Percentiles rank a stretch among this genome's conserved stretches.
Evolutionary conservation across 306 rosid species (phyloP).

Genomic region (Prosopis cineraria): DNA sequence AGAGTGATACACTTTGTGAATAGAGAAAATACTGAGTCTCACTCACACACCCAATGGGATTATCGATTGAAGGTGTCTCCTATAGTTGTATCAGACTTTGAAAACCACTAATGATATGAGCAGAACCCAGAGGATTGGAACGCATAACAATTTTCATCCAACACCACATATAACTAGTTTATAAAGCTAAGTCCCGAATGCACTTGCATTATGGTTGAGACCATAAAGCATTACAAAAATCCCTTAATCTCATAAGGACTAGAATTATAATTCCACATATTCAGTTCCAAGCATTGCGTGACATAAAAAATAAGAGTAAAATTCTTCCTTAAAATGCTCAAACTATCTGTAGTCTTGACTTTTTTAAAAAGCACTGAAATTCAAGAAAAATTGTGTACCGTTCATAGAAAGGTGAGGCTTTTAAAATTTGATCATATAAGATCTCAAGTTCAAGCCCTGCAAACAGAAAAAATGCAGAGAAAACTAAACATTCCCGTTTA

Average conservation of each 20-base stretch:
- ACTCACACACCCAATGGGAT: not conserved
- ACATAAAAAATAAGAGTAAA: not conserved
- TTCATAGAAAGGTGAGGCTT: too few relatives aligned
- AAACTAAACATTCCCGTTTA: not conserved
- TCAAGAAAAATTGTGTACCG: too few relatives aligned
- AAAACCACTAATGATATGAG: not conserved
- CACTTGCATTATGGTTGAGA: too few relatives aligned
- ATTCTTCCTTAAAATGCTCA: not conserved
- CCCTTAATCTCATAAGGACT: not conserved
- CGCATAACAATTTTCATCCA: slow-evolving; percentile 21
- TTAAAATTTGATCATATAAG: too few relatives aligned
- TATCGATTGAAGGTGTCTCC: not conserved
- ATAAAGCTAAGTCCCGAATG: too few relatives aligned
- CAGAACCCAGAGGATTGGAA: slow-evolving; percentile 11
- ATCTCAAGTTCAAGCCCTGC: too few relatives aligned
- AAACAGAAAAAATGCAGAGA: too few relatives aligned
- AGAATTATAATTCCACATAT: not conserved
- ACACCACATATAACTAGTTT: not conserved
- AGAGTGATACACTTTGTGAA: too few relatives aligned
- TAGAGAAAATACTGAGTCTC: too few relatives aligned
- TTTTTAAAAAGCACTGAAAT: too few relatives aligned
- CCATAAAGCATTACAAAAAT: too few relatives aligned
- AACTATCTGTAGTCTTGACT: too few relatives aligned
- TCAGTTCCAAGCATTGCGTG: not conserved
- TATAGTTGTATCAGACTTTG: not conserved